Conservation (phyloP, 495 filamentous ascomycete species). For the Penicillium desertorum region DNA sequence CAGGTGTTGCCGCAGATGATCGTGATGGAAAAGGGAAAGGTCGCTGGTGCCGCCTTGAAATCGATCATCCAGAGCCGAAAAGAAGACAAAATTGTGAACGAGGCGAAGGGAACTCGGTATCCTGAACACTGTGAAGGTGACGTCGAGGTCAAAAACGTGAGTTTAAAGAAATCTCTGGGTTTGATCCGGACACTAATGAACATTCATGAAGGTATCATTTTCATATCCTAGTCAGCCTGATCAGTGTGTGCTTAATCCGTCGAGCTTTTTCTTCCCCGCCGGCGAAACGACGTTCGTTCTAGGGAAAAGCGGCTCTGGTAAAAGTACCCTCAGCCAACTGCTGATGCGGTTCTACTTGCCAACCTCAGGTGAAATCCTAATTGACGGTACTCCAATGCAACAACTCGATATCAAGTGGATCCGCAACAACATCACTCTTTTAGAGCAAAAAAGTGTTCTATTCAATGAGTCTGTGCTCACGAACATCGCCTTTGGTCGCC, state of each 20-base stretch:
- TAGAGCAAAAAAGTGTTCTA: constrained; percentile 79
- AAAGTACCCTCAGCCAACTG: constrained; percentile 83
- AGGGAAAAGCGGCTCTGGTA: constrained; percentile 87
- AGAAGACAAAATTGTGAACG: constrained; percentile 23
- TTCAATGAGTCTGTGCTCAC: constrained; percentile 80
- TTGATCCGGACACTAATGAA: background rate
- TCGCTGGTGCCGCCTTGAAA: constrained; percentile 63
- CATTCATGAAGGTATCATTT: constrained; percentile 61
- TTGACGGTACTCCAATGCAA: constrained; percentile 67
- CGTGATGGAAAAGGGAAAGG: constrained; percentile 74
- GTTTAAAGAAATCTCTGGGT: constrained; percentile 19
- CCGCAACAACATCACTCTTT: constrained; percentile 72
- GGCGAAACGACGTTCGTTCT: constrained; percentile 79
- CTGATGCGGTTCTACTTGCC: constrained; percentile 75
- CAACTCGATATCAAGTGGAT: constrained; percentile 70
- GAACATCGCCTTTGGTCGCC: constrained; percentile 77
- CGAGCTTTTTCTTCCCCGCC: constrained; percentile 66
- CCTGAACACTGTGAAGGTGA: constrained; percentile 57
- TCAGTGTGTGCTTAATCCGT: constrained; percentile 57
- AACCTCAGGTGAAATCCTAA: constrained; percentile 59
- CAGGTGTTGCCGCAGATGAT: constrained; percentile 71
- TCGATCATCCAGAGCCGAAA: constrained; percentile 35
- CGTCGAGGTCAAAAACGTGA: constrained; percentile 68
- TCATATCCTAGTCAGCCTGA: constrained; percentile 75
- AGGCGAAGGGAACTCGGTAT: constrained; percentile 25